Conservation (phyloP, 1,284 basidiomycete genomes). For the Moniliophthora roreri region DNA sequence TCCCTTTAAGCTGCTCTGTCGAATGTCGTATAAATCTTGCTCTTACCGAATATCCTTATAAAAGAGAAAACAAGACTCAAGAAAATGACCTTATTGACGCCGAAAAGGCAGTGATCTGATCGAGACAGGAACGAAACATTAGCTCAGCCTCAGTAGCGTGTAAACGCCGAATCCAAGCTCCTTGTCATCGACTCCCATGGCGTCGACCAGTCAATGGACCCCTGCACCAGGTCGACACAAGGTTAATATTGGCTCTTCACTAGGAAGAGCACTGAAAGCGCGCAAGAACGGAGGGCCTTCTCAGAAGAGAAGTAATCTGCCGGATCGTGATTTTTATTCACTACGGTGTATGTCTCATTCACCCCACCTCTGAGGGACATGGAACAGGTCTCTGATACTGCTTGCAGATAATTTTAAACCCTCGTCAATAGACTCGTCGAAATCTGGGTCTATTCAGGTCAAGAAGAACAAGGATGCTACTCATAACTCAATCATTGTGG, state of each 20-base stretch:
- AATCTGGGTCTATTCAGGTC: conserved; percentile 62
- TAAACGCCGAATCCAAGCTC: conserved; percentile 1
- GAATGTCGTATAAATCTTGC: too few species aligned
- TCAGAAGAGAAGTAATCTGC: conserved; percentile 43
- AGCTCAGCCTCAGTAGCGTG: not conserved
- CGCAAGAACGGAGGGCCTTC: conserved; percentile 47
- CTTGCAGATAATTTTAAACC: conserved; percentile 72
- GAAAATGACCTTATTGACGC: too few species aligned
- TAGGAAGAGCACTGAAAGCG: conserved; percentile 57
- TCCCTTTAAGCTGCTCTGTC: too few species aligned
- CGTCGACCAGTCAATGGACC: conserved; percentile 50
- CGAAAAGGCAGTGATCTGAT: too few species aligned
- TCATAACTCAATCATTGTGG: conserved; percentile 48
- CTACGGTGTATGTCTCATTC: conserved; percentile 61
- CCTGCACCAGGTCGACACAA: conserved; percentile 52
- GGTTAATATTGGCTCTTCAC: conserved; percentile 57
- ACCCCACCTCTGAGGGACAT: not conserved
- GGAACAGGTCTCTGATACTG: conserved; percentile 1
- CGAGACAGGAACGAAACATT: not conserved
- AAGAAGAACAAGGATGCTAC: conserved; percentile 45
- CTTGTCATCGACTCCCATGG: conserved; percentile 35
- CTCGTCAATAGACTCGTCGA: conserved; percentile 60
- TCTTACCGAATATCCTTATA: too few species aligned
- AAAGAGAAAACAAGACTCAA: too few species aligned
- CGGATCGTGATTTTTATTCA: conserved; percentile 67